Conservation (phyloP, 2,329 filamentous ascomycete species). For the Trichoderma sp. region DNA sequence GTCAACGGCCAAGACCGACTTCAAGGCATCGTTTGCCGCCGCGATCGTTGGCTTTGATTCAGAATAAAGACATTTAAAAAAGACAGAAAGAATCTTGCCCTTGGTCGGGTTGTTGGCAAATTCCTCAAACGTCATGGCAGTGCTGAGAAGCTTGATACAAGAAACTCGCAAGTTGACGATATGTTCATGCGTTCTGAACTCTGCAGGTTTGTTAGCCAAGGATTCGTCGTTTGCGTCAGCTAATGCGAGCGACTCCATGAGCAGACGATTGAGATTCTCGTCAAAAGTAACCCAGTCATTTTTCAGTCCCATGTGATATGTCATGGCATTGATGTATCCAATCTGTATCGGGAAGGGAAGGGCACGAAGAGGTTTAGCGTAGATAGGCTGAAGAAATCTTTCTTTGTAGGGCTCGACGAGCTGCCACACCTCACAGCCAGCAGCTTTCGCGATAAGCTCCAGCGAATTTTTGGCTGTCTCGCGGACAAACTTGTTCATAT, state of each 20-base stretch:
- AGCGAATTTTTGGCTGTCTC: slow-evolving; percentile 81
- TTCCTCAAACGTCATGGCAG: slow-evolving; percentile 89
- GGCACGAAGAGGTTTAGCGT: slow-evolving; percentile 88
- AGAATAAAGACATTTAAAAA: slow-evolving; percentile 96
- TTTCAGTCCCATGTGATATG: slow-evolving; percentile 87
- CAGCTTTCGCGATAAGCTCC: slow-evolving; percentile 74
- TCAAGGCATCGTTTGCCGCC: slow-evolving; percentile 86
- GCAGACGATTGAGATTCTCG: slow-evolving; percentile 81
- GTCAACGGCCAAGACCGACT: slow-evolving; percentile 81
- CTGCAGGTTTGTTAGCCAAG: slow-evolving; percentile 84
- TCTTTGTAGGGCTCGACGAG: slow-evolving; percentile 88
- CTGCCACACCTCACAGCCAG: slow-evolving; percentile 79
- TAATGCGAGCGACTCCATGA: slow-evolving; percentile 90
- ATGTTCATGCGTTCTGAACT: slow-evolving; percentile 92
- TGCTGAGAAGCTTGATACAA: slow-evolving; percentile 88
- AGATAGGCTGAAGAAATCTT: slow-evolving; percentile 84
- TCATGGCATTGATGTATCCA: slow-evolving; percentile 96
- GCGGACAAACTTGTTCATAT: slow-evolving; percentile 94
- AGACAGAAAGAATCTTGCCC: slow-evolving; percentile 81
- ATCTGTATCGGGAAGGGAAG: slow-evolving; percentile 95
- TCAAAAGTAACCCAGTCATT: slow-evolving; percentile 89
- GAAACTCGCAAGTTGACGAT: slow-evolving; percentile 90
- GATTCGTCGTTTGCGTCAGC: slow-evolving; percentile 94
- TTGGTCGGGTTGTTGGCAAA: slow-evolving; percentile 70
- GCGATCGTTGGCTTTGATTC: slow-evolving; percentile 90